Conservation (phyloP, 345 rosid genomes). For the Ricinus communis region DNA sequence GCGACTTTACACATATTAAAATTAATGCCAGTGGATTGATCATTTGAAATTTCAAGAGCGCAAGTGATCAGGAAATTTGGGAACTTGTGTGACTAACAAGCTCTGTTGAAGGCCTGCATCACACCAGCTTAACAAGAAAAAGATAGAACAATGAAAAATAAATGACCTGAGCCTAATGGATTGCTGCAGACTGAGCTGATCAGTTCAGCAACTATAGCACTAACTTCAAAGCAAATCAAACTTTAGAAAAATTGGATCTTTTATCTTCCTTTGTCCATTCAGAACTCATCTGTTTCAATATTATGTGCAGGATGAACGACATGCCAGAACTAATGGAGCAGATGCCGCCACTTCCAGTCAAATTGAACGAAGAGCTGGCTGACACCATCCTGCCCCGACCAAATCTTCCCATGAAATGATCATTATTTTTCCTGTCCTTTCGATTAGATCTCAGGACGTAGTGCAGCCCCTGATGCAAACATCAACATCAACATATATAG, state of each 20-base stretch:
- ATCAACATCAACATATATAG: not conserved
- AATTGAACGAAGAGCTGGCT: conserved; percentile 52
- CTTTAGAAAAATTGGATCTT: not conserved
- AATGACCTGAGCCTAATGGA: not conserved
- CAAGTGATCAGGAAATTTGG: not conserved
- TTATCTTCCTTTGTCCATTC: not conserved
- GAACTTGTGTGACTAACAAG: not conserved
- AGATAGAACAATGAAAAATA: not conserved
- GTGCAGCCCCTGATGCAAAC: not conserved
- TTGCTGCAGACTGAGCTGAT: not conserved
- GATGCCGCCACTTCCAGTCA: conserved; percentile 70
- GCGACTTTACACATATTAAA: no score
- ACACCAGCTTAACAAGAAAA: not conserved
- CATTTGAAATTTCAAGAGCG: no score
- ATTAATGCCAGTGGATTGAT: no score
- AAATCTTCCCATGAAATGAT: conserved; percentile 20
- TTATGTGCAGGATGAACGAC: conserved; percentile 51
- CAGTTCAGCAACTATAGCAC: not conserved
- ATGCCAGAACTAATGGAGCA: conserved; percentile 61
- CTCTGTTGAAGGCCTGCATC: not conserved
- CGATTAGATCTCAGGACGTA: not conserved
- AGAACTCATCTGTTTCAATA: no score
- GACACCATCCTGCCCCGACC: conserved; percentile 39
- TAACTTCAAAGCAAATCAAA: not conserved
- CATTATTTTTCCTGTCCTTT: not conserved